Percentiles rank a stretch among this genome's conserved stretches.
Conservation (phyloP, 306 rosid species). For the Quercus rubra region DNA sequence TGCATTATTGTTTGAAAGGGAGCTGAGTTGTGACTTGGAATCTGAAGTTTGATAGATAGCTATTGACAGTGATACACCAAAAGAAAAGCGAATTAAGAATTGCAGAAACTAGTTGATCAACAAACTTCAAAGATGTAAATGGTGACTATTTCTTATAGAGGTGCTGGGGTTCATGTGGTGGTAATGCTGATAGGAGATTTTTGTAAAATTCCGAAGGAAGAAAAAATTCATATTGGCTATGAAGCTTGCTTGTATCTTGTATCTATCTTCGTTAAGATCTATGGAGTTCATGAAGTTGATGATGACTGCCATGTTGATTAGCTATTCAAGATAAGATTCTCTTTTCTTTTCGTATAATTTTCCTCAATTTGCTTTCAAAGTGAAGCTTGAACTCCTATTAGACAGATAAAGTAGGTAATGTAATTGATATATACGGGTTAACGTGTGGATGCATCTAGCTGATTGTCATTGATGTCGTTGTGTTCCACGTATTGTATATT, state of each 20-base stretch:
- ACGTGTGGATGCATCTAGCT: conserved; percentile 21
- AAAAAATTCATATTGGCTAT: conserved; percentile 12
- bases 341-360: conserved; percentile 3
- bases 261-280: conserved; percentile 17
- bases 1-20: conserved; percentile 33
- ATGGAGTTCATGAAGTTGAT: conserved; percentile 28
- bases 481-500: neutral
- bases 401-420: conserved; percentile 20
- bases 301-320: conserved; percentile 20
- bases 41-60: conserved; percentile 31
- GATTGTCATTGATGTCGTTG: neutral
- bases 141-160: conserved; percentile 11
- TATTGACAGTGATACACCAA: conserved; percentile 11
- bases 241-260: conserved; percentile 13
- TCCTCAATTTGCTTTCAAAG: conserved; percentile 12
- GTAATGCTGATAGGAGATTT: conserved; percentile 29
- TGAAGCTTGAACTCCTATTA: conserved; percentile 14
- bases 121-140: conserved; percentile 5
- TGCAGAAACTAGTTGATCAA: conserved; percentile 21
- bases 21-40: conserved; percentile 29
- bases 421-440: conserved; percentile 2
- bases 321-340: conserved; percentile 14
- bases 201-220: conserved; percentile 4
- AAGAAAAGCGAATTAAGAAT: neutral
- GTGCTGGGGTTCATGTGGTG: conserved; percentile 6